Evolutionary conservation across 2,329 filamentous ascomycete genomes (phyloP).

Genomic region (Colletotrichum sp.): DNA sequence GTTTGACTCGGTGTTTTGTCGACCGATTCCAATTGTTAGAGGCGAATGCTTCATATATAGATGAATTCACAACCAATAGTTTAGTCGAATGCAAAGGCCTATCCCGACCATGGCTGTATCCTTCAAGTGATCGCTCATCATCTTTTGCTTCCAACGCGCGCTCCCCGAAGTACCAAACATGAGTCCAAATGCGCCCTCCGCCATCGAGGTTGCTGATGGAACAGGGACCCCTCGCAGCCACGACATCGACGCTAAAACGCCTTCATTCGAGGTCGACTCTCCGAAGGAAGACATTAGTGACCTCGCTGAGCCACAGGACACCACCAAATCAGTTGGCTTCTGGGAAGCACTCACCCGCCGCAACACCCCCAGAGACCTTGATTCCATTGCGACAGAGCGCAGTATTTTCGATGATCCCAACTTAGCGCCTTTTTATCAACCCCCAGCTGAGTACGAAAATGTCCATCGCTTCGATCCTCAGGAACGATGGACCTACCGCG

Average conservation of each 20-base stretch:
- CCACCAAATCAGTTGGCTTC: background rate
- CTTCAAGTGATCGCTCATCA: background rate
- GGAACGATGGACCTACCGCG: slow-evolving; percentile 11
- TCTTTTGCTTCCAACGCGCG: rapidly evolving
- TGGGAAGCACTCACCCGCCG: background rate
- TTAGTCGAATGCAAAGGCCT: background rate
- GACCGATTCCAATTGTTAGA: background rate
- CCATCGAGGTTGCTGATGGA: background rate
- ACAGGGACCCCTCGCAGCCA: background rate
- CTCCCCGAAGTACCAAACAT: background rate
- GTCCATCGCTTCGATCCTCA: background rate
- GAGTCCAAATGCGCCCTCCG: background rate
- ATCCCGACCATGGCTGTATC: rapidly evolving
- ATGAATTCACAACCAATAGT: background rate
- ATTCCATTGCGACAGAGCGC: slow-evolving; percentile 29
- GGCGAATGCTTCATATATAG: background rate
- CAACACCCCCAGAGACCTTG: background rate
- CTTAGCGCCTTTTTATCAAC: background rate
- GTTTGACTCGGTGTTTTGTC: background rate
- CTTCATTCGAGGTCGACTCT: background rate
- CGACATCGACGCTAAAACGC: background rate
- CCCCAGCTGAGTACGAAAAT: background rate
- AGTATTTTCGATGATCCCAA: background rate
- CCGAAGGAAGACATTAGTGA: background rate
- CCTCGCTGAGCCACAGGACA: background rate